phyloP scores from a whole-genome alignment of 331 rosid genomes.

The Prunus yedoensis region DNA sequence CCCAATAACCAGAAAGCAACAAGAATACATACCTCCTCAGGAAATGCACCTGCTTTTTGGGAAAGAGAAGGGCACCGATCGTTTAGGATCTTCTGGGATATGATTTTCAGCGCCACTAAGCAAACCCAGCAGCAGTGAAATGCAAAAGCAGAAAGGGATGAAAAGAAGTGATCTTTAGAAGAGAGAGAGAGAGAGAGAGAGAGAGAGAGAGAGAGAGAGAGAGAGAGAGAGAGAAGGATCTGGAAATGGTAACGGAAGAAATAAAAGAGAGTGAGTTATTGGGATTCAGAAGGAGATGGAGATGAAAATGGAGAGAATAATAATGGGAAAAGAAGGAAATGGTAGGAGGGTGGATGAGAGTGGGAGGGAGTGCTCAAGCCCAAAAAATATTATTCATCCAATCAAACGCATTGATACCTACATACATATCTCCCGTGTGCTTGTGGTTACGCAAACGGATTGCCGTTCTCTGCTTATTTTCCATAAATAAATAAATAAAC shows the following conservation, averaged over 20 bases:
- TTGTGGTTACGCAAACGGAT: conserved; percentile 50
- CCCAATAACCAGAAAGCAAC: neutral
- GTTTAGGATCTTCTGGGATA: conserved; percentile 29
- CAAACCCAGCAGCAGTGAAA: conserved; percentile 2
- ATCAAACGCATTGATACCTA: neutral
- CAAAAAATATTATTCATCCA: neutral
- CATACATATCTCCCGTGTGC: conserved; percentile 21
- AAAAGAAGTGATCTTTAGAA: conserved; percentile 7
- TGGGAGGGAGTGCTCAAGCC: conserved; percentile 18
- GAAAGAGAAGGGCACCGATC: conserved; percentile 25
- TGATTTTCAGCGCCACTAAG: conserved; percentile 11
- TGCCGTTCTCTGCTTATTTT: conserved; percentile 24
- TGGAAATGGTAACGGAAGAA: neutral
- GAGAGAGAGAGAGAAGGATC: no score
- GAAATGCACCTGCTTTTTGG: conserved; percentile 22
- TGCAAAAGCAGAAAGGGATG: conserved; percentile 5
- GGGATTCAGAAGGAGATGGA: conserved; percentile 24
- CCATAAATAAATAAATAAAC: neutral
- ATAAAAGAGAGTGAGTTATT: conserved; percentile 25
- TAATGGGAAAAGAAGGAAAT: conserved; percentile 15
- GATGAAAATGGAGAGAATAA: neutral
- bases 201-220: conserved; percentile 6
- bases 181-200: conserved; percentile 11
- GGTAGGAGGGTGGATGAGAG: conserved; percentile 20
- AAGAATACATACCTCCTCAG: conserved; percentile 33